A percentile compares a stretch with the other conserved stretches of the same genome.
phyloP scores from a whole-genome alignment of 2,329 filamentous ascomycete genomes.

The Rosellinia necatrix region DNA sequence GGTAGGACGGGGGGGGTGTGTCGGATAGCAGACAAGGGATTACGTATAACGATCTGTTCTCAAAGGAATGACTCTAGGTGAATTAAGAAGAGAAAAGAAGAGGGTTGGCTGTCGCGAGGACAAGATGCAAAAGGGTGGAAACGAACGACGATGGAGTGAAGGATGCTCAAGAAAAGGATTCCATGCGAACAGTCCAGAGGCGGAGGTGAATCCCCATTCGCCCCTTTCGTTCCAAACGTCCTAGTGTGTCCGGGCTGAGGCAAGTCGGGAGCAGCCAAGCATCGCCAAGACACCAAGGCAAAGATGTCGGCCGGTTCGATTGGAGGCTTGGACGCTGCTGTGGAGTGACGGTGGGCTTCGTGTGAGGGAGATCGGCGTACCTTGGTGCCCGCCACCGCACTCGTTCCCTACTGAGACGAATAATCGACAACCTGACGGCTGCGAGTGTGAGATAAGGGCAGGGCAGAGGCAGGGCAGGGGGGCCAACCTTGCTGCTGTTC shows the following conservation, averaged over 20 bases:
- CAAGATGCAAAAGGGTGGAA: slow-evolving; percentile 11
- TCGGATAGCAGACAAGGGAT: slow-evolving; percentile 14
- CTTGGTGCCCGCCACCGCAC: slow-evolving; percentile 1
- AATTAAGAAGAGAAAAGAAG: slow-evolving; percentile 19
- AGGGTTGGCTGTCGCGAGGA: slow-evolving; percentile 15
- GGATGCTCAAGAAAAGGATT: slow-evolving; percentile 20
- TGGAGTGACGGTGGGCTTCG: slow-evolving; percentile 24
- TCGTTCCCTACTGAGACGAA: too few relatives aligned
- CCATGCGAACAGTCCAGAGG: slow-evolving; percentile 15
- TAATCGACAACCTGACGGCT: too few relatives aligned
- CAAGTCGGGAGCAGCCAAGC: slow-evolving; percentile 25
- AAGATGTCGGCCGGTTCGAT: slow-evolving; percentile 17
- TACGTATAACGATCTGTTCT: slow-evolving; percentile 23
- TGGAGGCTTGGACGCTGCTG: slow-evolving; percentile 13
- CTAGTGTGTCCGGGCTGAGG: slow-evolving; percentile 19
- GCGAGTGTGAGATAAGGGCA: not conserved
- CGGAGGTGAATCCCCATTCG: slow-evolving; percentile 10
- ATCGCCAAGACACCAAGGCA: slow-evolving; percentile 27
- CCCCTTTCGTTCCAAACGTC: slow-evolving; percentile 22
- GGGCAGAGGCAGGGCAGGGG: not conserved
- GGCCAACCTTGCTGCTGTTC: not conserved
- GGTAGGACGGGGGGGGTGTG: slow-evolving; percentile 12
- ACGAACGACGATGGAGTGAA: slow-evolving; percentile 18
- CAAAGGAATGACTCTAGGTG: slow-evolving; percentile 29
- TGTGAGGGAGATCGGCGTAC: slow-evolving; percentile 16